phyloP scores from a whole-genome alignment of 306 rosid genomes.

The Fagus sylvatica region DNA sequence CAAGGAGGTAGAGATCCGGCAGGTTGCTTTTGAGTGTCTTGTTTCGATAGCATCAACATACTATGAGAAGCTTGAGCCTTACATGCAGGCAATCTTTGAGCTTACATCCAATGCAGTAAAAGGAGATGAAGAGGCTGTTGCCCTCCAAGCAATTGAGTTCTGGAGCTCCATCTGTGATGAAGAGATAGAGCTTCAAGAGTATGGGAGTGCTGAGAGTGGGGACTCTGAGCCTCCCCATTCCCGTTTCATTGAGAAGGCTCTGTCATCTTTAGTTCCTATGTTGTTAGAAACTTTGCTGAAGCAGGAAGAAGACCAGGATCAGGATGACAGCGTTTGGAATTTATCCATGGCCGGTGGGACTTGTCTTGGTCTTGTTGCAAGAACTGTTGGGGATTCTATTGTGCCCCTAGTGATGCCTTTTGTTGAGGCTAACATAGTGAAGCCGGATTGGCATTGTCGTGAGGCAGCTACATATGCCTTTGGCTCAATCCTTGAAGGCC shows the following conservation, averaged over 20 bases:
- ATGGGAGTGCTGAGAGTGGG: slow-evolving; percentile 23
- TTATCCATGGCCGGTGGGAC: slow-evolving; percentile 48
- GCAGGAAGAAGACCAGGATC: slow-evolving; percentile 45
- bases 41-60: slow-evolving; percentile 42
- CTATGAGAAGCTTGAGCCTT: slow-evolving; percentile 36
- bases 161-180: slow-evolving; percentile 47
- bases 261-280: slow-evolving; percentile 35
- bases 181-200: slow-evolving; percentile 40
- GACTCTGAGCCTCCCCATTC: slow-evolving; percentile 30
- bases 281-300: slow-evolving; percentile 36
- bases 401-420: slow-evolving; percentile 45
- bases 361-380: slow-evolving; percentile 35
- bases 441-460: slow-evolving; percentile 40
- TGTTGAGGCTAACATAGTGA: slow-evolving; percentile 36
- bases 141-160: slow-evolving; percentile 44
- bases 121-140: slow-evolving; percentile 35
- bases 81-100: slow-evolving; percentile 39
- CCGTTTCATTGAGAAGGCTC: slow-evolving; percentile 33
- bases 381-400: slow-evolving; percentile 34
- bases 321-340: slow-evolving; percentile 38
- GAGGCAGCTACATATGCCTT: slow-evolving; percentile 42
- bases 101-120: slow-evolving; percentile 42
- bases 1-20: slow-evolving; percentile 35
- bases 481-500: slow-evolving; percentile 44
- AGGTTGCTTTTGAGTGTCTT: slow-evolving; percentile 45